Evolutionary conservation across 257 asterid species (phyloP).

Genomic region (Solanum pinnatisectum): DNA sequence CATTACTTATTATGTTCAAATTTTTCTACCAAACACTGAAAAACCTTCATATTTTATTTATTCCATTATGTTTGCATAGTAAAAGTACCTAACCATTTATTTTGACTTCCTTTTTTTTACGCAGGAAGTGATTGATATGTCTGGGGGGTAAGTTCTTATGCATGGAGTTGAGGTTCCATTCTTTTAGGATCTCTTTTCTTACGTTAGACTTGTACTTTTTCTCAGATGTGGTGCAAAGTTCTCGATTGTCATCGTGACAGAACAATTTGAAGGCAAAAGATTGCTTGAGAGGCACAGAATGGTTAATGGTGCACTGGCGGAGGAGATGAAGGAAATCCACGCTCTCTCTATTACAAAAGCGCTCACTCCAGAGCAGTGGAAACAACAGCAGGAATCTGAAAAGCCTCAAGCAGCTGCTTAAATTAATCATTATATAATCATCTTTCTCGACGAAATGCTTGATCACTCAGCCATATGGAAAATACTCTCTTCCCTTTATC

Average conservation of each 20-base stretch:
- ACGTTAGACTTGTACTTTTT: background rate
- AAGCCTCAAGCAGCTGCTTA: conserved; percentile 38
- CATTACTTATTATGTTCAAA: background rate
- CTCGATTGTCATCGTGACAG: conserved; percentile 60
- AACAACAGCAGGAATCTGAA: conserved; percentile 47
- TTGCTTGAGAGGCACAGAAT: conserved; percentile 85
- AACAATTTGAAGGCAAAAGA: conserved; percentile 76
- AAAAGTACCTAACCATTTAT: background rate
- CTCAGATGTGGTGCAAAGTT: conserved; percentile 81
- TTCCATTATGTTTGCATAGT: background rate
- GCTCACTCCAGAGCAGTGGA: conserved; percentile 69
- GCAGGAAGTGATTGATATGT: conserved; percentile 77
- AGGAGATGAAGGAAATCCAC: conserved; percentile 77
- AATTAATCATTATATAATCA: background rate
- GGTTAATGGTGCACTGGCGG: conserved; percentile 62
- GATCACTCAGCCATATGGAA: background rate
- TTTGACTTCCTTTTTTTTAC: background rate
- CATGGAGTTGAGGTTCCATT: background rate
- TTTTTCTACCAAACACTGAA: background rate
- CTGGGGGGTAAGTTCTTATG: conserved; percentile 65
- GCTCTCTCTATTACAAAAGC: conserved; percentile 90
- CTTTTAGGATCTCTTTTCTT: background rate
- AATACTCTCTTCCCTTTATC: background rate
- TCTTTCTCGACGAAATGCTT: background rate
- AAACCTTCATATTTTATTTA: background rate